phyloP scores from a whole-genome alignment of 2,329 filamentous ascomycete species.

The Penicillium fuscoglaucum region DNA sequence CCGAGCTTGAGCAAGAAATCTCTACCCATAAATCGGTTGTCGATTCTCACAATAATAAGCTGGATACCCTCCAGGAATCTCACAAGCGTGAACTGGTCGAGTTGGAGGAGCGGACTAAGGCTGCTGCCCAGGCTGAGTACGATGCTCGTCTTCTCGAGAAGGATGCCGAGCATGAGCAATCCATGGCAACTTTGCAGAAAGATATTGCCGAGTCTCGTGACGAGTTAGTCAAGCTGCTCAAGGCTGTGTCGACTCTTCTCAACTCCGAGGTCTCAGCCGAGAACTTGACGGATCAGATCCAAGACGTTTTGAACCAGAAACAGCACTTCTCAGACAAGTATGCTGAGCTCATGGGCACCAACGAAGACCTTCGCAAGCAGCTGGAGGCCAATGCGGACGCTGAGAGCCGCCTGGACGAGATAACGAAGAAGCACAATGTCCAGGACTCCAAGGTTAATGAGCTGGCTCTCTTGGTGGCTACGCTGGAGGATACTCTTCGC shows the following conservation, averaged over 20 bases:
- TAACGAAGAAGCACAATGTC: constrained; percentile 48
- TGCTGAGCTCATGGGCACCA: constrained; percentile 42
- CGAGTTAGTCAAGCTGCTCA: constrained; percentile 64
- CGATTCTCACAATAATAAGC: constrained; percentile 54
- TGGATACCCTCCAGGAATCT: constrained; percentile 54
- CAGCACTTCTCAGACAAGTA: constrained; percentile 46
- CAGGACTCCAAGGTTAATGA: constrained; percentile 59
- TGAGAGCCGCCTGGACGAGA: constrained; percentile 38
- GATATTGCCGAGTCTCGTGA: constrained; percentile 67
- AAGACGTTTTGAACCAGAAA: constrained; percentile 50
- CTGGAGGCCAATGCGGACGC: constrained; percentile 40
- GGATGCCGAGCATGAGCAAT: constrained; percentile 60
- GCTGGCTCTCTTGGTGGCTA: constrained; percentile 51
- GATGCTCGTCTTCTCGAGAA: constrained; percentile 48
- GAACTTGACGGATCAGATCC: constrained; percentile 63
- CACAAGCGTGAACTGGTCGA: constrained; percentile 50
- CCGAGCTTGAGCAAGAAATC: constrained; percentile 58
- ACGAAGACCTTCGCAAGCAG: constrained; percentile 42
- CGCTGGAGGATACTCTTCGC: constrained; percentile 47
- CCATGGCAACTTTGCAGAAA: constrained; percentile 59
- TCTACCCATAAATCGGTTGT: constrained; percentile 57
- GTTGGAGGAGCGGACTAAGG: constrained; percentile 40
- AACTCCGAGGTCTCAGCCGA: constrained; percentile 56
- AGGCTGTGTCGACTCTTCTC: constrained; percentile 53
- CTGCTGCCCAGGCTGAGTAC: constrained; percentile 40